Evolutionary conservation across 768 basidiomycete species (phyloP), one percentile per base, ranked within the genome.

Genomic region (Pleurotus citrinopileatus): DNA sequence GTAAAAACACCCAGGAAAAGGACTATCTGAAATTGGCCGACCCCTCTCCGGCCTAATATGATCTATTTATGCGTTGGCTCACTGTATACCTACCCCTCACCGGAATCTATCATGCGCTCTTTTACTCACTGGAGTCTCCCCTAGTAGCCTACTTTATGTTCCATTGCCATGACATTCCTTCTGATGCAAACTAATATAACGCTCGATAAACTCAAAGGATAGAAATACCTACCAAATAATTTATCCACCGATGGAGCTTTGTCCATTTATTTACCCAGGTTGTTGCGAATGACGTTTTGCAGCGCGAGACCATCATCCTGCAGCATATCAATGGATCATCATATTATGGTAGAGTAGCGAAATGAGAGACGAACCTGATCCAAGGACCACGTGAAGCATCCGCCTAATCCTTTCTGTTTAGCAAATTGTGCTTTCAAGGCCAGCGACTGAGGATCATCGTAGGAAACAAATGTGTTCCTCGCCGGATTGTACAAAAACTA

Each of bases 391-490:
- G 79, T 81, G 58, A 81, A 81, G 62, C 78, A 79, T 3, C 79
- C 81, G 2, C 67, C 80, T 74, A 81, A 76, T 0, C 77, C 76
- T 19, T 69, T 68, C 44, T 68, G 65, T 60, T 70, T 74, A 0
- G 84, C 86, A 60, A 81, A 84, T 38, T 73, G 69, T 3, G 79
- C 81, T 63, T 89, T 89, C 68, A 80, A 61, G 7, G 63, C 71
- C 22, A 77, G 62, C 45, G 72, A 74, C 51, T 56, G 70, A 12
- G 75, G 72, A 56, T 78, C 86, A 62, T 90, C 86, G 65, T 86
- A 90, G 0, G 83, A 86, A 48, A 89, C 78, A 44, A 88, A 80
- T 8, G 79, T 80, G 36, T 65, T 67, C 52, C 71, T 71, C 7
- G 67, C 59, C 3, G 67, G 68, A 53, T 77, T 70, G 63, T 67